Evolutionary conservation across 768 basidiomycete species (phyloP).

Genomic region (Lyophyllum shimeji): DNA sequence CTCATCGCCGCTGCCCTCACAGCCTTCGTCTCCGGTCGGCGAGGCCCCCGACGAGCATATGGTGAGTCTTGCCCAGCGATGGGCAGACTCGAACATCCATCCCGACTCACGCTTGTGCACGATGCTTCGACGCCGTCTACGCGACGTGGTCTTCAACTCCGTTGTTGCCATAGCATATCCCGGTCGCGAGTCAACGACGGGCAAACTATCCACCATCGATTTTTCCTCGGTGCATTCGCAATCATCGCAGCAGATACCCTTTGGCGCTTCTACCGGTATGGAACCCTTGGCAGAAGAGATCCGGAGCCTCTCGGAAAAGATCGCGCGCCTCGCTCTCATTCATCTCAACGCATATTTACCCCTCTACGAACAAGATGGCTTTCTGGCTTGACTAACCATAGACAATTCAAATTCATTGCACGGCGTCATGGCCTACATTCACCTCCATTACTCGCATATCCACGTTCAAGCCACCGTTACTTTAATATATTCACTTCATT

Average conservation of each 20-base stretch:
- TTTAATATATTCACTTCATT: background rate
- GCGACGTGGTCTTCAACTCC: conserved; percentile 59
- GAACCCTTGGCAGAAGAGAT: conserved; percentile 73
- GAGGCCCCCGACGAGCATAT: conserved; percentile 49
- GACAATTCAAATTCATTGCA: conserved; percentile 7
- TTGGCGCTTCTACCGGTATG: conserved; percentile 55
- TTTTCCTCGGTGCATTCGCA: conserved; percentile 19
- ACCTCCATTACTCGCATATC: background rate
- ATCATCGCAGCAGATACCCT: conserved; percentile 15
- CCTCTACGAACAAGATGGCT: conserved; percentile 72
- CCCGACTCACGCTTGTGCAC: conserved; percentile 55
- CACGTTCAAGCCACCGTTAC: background rate
- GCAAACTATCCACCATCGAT: conserved; percentile 27
- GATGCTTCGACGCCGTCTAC: conserved; percentile 63
- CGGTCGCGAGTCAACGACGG: conserved; percentile 35
- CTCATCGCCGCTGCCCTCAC: conserved; percentile 21
- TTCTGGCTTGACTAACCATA: conserved; percentile 29
- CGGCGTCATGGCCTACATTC: background rate
- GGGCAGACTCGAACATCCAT: conserved; percentile 70
- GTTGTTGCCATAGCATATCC: conserved; percentile 57
- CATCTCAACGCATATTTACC: conserved; percentile 76
- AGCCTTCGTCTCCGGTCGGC: conserved; percentile 24
- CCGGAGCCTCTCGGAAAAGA: conserved; percentile 63
- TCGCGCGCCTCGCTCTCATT: conserved; percentile 69
- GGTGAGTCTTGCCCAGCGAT: conserved; percentile 63